Percentiles rank a stretch among this genome's conserved stretches.
These are phyloP conservation scores for Aspergillus tamarii DNA, from an alignment of 2,329 filamentous ascomycete genomes.

Conservation along the genomic window DNA sequence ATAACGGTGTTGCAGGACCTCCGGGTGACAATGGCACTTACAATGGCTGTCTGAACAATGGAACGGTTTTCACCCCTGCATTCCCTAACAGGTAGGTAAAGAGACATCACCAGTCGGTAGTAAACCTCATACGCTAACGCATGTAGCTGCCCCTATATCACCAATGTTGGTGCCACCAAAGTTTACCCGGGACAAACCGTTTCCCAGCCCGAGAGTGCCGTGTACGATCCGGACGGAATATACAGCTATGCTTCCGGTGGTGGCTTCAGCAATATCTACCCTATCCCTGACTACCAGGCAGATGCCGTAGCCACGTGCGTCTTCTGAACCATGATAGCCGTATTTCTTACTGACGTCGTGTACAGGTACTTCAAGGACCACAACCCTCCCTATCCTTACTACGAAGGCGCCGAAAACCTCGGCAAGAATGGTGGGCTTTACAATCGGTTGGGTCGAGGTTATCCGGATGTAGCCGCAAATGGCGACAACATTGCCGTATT, in stretches of 20 bases:
- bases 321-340: no score
- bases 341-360: background rate
- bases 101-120: rapidly evolving
- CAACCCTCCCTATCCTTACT: conserved; percentile 13
- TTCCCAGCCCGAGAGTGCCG: conserved; percentile 9
- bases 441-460: conserved; percentile 10
- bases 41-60: conserved; percentile 11
- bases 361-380: conserved; percentile 11
- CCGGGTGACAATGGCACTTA: background rate
- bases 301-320: conserved; percentile 7
- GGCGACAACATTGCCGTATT: conserved; percentile 13
- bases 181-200: conserved; percentile 8
- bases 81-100: conserved; percentile 13
- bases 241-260: conserved; percentile 8
- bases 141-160: conserved; percentile 8
- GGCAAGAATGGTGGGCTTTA: conserved; percentile 13
- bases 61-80: conserved; percentile 10
- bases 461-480: conserved; percentile 11
- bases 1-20: conserved; percentile 10
- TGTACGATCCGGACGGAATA: conserved; percentile 2
- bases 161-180: conserved; percentile 12
- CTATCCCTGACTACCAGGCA: conserved; percentile 11
- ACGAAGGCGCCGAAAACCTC: conserved; percentile 5
- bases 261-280: conserved; percentile 16
- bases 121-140: background rate